phyloP scores from a whole-genome alignment of 768 basidiomycete species.

The Lactarius tabidus region DNA sequence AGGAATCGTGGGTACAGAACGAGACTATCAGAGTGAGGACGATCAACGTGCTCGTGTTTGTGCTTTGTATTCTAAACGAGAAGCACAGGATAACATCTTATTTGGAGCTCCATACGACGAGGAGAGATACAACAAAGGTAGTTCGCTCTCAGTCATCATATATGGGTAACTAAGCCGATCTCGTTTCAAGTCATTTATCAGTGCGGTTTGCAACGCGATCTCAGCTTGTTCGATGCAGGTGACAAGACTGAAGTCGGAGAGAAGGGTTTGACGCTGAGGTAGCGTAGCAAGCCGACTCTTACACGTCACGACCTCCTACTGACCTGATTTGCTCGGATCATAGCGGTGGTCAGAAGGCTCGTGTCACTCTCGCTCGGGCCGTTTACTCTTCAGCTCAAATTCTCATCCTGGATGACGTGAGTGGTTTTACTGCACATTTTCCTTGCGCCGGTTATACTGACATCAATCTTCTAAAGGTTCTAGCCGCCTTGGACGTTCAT shows the following conservation, averaged over 20 bases:
- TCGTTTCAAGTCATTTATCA: conserved; percentile 25
- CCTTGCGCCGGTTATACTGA: not conserved
- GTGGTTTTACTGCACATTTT: not conserved
- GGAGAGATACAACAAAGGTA: conserved; percentile 41
- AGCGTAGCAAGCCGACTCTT: not conserved
- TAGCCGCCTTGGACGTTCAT: conserved; percentile 51
- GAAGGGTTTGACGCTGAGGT: conserved; percentile 47
- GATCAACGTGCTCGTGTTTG: not conserved
- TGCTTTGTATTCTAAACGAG: not conserved
- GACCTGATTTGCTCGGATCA: not conserved
- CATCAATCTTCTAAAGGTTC: conserved; percentile 29
- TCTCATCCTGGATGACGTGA: conserved; percentile 70
- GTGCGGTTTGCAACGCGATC: conserved; percentile 35
- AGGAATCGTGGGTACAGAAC: conserved; percentile 84
- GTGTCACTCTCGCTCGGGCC: conserved; percentile 55
- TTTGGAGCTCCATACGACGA: conserved; percentile 47
- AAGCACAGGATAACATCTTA: conserved; percentile 45
- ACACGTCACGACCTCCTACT: not conserved
- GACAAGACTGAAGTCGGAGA: conserved; percentile 58
- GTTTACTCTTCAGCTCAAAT: conserved; percentile 58
- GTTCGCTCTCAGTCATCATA: not conserved
- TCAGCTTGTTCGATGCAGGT: conserved; percentile 45
- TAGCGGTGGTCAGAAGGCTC: conserved; percentile 56
- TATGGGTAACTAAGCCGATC: not conserved
- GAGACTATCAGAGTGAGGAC: conserved; percentile 59